phyloP scores from a whole-genome alignment of 306 rosid genomes.

The Rosa lucieae region DNA sequence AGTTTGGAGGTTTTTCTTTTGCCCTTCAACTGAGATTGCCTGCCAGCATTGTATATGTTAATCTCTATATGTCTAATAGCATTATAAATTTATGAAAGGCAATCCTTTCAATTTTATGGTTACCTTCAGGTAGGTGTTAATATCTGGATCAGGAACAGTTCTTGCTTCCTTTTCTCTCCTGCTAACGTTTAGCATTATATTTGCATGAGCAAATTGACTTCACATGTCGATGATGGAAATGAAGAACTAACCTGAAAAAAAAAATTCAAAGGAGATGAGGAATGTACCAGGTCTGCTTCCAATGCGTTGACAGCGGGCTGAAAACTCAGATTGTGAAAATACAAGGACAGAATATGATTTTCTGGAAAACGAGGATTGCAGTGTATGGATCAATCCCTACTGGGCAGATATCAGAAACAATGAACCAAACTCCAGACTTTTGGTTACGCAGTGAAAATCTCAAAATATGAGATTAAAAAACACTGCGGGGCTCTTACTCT shows the following conservation, averaged over 20 bases:
- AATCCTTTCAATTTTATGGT: neutral
- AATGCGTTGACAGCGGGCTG: constrained; percentile 69
- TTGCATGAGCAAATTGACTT: constrained; percentile 25
- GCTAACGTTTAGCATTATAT: constrained; percentile 54
- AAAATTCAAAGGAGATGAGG: neutral
- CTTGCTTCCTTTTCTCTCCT: constrained; percentile 64
- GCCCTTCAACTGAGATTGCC: constrained; percentile 48
- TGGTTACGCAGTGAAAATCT: too few species aligned
- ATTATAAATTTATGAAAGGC: neutral
- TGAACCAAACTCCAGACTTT: too few species aligned
- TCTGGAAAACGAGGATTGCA: too few species aligned
- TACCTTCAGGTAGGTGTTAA: constrained; percentile 85
- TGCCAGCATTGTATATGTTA: constrained; percentile 12
- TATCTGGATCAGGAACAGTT: constrained; percentile 48
- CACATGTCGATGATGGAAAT: constrained; percentile 8
- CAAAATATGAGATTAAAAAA: too few species aligned
- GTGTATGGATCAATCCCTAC: too few species aligned
- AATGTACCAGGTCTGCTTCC: constrained; percentile 55
- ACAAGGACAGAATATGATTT: too few species aligned
- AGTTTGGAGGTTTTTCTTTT: constrained; percentile 42
- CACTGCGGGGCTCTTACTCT: too few species aligned
- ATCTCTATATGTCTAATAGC: neutral
- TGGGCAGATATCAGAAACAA: too few species aligned
- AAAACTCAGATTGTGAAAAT: constrained; percentile 64
- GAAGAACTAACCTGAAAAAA: neutral